Conservation (phyloP, 2,329 filamentous ascomycete species). For the Fusarium nurragi region DNA sequence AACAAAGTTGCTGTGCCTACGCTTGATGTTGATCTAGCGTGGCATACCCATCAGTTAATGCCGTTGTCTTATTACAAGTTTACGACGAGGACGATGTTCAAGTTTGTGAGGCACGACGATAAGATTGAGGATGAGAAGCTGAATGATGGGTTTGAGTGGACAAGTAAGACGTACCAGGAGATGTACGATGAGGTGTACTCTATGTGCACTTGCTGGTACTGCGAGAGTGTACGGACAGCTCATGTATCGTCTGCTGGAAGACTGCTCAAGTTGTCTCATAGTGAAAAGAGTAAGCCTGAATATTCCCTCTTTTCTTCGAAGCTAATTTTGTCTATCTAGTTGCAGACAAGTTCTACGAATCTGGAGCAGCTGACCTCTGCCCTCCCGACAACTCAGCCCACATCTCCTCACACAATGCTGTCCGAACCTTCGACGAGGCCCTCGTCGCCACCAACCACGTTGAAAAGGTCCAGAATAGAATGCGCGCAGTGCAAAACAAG, state of each 20-base stretch:
- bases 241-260: constrained; percentile 60
- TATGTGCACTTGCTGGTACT: constrained; percentile 86
- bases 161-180: constrained; percentile 74
- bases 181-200: constrained; percentile 73
- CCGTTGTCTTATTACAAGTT: constrained; percentile 70
- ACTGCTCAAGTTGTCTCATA: constrained; percentile 57
- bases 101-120: constrained; percentile 84
- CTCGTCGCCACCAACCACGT: background rate
- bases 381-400: constrained; percentile 70
- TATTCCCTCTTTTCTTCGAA: rapidly evolving
- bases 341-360: constrained; percentile 57
- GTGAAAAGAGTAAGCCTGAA: constrained; percentile 52
- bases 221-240: constrained; percentile 63
- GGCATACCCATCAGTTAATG: constrained; percentile 83
- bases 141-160: constrained; percentile 75
- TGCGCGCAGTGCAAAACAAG: constrained; percentile 32
- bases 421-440: constrained; percentile 46
- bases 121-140: constrained; percentile 77
- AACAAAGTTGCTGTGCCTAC: constrained; percentile 70
- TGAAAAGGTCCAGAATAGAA: constrained; percentile 19
- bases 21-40: constrained; percentile 77
- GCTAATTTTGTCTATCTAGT: constrained; percentile 31
- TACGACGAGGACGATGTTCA: constrained; percentile 57
- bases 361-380: constrained; percentile 60
- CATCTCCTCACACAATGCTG: constrained; percentile 77